Evolutionary conservation across 2,329 filamentous ascomycete genomes (phyloP).

Genomic region (Verticillium longisporum): DNA sequence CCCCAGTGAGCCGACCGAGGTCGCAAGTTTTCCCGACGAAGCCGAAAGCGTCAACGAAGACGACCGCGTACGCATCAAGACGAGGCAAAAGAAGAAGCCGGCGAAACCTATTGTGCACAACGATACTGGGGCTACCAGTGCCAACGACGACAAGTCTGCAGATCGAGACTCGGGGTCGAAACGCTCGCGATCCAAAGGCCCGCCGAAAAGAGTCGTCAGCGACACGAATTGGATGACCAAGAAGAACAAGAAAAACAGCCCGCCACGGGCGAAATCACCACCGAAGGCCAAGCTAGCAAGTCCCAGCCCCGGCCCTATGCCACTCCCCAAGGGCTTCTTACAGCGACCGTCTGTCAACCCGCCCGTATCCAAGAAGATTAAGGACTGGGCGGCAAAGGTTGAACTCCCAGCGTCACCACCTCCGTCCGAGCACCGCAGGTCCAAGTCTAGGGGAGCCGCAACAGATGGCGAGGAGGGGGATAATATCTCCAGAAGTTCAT

Average conservation of each 20-base stretch:
- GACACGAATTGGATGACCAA: slow-evolving; percentile 80
- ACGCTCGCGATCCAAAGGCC: slow-evolving; percentile 35
- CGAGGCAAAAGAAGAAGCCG: slow-evolving; percentile 36
- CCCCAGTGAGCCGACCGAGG: slow-evolving; percentile 52
- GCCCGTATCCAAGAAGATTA: slow-evolving; percentile 50
- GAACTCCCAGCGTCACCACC: slow-evolving; percentile 37
- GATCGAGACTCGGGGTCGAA: slow-evolving; percentile 12
- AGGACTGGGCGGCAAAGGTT: slow-evolving; percentile 53
- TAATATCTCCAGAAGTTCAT: background rate
- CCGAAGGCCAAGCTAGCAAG: slow-evolving; percentile 23
- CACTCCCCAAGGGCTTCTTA: slow-evolving; percentile 53
- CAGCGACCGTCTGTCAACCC: slow-evolving; percentile 47
- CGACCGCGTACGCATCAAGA: slow-evolving; percentile 51
- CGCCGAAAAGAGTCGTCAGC: slow-evolving; percentile 84
- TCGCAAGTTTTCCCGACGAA: slow-evolving; percentile 49
- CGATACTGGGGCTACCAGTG: slow-evolving; percentile 24
- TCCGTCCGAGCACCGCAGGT: slow-evolving; percentile 27
- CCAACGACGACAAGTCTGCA: slow-evolving; percentile 12
- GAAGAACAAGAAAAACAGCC: slow-evolving; percentile 41
- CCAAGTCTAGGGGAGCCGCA: slow-evolving; percentile 22
- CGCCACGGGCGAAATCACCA: slow-evolving; percentile 31
- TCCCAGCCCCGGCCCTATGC: slow-evolving; percentile 24
- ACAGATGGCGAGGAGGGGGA: slow-evolving; percentile 13
- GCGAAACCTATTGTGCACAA: slow-evolving; percentile 21
- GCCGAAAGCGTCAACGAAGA: slow-evolving; percentile 56